A percentile compares a stretch with the other conserved stretches of the same genome.
These are phyloP conservation scores for Euphorbia corollata DNA, from an alignment of 441 rosid species.

Conservation along the genomic window DNA sequence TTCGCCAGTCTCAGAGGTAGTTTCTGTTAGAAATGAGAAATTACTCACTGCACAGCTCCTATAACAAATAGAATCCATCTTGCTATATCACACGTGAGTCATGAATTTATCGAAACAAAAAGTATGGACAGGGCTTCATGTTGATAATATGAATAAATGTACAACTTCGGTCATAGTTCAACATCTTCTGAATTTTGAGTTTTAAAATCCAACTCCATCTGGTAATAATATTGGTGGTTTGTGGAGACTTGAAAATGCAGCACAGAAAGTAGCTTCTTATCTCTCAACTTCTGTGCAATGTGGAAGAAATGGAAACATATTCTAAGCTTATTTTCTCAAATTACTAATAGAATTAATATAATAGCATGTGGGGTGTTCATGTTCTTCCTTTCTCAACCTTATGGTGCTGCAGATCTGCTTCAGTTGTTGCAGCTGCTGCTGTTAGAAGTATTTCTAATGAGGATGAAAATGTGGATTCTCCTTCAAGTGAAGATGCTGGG, in stretches of 20 bases:
- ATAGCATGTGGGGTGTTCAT: slow-evolving; percentile 2
- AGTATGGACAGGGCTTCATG: background rate
- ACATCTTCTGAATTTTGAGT: background rate
- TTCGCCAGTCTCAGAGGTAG: slow-evolving; percentile 75
- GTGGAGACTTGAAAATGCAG: background rate
- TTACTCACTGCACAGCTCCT: background rate
- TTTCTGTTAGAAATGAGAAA: slow-evolving; percentile 2
- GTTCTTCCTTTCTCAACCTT: slow-evolving; percentile 14
- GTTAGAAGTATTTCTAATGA: slow-evolving; percentile 44
- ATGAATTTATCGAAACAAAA: background rate
- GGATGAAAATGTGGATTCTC: slow-evolving; percentile 67
- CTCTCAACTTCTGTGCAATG: background rate
- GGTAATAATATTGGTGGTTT: background rate
- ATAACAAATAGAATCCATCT: slow-evolving; percentile 6
- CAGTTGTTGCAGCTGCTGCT: slow-evolving; percentile 50
- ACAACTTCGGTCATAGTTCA: background rate
- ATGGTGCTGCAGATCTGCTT: slow-evolving; percentile 47
- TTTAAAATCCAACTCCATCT: slow-evolving; percentile 1
- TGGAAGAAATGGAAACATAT: background rate
- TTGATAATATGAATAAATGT: background rate
- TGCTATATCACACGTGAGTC: background rate
- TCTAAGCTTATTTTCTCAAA: slow-evolving; percentile 2
- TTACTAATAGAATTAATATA: background rate
- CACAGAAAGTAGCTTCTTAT: slow-evolving; percentile 1
- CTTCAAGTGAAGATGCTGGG: slow-evolving; percentile 72